Evolutionary conservation across 768 basidiomycete species (phyloP), one percentile per base, ranked within the genome.

Genomic region (Tricholoma flavovirens): DNA sequence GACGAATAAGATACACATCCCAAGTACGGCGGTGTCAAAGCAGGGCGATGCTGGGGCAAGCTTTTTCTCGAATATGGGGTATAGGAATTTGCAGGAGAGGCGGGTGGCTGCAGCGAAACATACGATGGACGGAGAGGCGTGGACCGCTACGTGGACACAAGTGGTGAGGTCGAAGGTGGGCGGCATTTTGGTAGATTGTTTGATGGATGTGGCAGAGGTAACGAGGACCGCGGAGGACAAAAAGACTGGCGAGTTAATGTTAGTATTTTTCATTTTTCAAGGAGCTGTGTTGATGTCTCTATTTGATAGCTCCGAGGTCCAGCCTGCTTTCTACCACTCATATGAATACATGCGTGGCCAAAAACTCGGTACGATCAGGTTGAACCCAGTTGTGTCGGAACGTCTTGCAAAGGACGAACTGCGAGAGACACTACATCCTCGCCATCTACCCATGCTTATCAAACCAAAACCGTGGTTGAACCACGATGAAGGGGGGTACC

Each of bases 291-390:
- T 43, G 59, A 30, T 55, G 64, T 24, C 22, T 51, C 3, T 49
- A 33, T 10, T 45, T 12, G 53, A 4, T 59, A 90, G 88, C 36
- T 73, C 79, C 29, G 93, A 97, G 68, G 73, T 75, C 17, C 95
- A 98, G 62, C 90, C 90, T 0, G 96, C 95, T 1, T 94, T 98
- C 72, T 85, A 83, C 53, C 94, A 97, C 65, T 79, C 84, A 1
- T 97, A 97, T 67, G 95, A 98, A 69, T 96, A 94, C 67, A 68
- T 87, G n/a, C 83, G 90, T n/a, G 94, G 96, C 1, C 86, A 86
- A 59, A 96, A 93, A 67, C 79, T 97, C n/a, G 96, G 96, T 26
- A 83, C 98, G 19, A 86, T 98, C 67, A 84, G 84, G 66, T 72
- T 96, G 56, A 96, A 98, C 68, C 84, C 87, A 0, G 83, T 78